These are phyloP conservation scores for Amphicarpaea edgeworthii DNA, from an alignment of 306 rosid species.

Conservation along the genomic window DNA sequence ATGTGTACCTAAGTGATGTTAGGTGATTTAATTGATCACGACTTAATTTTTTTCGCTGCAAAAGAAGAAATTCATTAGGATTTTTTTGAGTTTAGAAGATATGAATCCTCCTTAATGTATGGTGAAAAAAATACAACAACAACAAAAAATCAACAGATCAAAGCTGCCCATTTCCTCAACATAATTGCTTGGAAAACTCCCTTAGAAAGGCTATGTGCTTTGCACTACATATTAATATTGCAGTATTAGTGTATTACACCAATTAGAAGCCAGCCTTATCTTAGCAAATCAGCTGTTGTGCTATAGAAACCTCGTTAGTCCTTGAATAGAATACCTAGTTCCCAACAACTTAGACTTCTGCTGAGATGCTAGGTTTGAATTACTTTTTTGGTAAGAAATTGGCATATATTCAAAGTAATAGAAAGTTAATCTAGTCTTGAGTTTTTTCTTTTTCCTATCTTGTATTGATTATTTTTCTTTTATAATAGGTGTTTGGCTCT, in stretches of 20 bases:
- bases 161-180: background rate
- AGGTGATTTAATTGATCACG: constrained; percentile 1
- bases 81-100: background rate
- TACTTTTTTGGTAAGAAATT: background rate
- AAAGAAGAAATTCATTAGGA: background rate
- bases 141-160: background rate
- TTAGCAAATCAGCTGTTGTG: background rate
- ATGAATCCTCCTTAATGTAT: background rate
- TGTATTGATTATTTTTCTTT: constrained; percentile 30
- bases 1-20: background rate
- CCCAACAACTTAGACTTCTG: constrained; percentile 9
- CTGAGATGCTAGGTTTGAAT: constrained; percentile 30
- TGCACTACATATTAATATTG: background rate
- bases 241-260: background rate
- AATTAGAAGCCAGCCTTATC: constrained; percentile 22
- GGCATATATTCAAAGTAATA: background rate
- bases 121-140: background rate
- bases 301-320: background rate
- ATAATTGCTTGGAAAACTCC: background rate
- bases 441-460: constrained; percentile 11
- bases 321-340: constrained; percentile 21
- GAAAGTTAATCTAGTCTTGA: constrained; percentile 2
- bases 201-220: constrained; percentile 8
- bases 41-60: constrained; percentile 21
- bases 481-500: constrained; percentile 91